Conservation (phyloP, 2,329 filamentous ascomycete genomes). For the Diplocarpon mali region DNA sequence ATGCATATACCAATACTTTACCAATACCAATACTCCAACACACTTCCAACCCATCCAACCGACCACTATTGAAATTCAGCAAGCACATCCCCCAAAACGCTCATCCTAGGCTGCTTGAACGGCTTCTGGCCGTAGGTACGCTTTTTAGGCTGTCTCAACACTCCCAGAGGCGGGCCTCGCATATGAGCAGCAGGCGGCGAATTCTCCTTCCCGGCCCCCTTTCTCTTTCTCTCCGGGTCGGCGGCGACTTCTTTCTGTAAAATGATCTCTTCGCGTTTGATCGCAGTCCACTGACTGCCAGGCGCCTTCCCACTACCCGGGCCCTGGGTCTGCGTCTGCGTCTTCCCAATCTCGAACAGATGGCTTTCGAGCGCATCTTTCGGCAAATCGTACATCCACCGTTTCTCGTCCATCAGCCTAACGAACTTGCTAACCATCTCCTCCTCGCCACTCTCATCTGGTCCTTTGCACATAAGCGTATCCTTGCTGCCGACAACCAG, state of each 20-base stretch:
- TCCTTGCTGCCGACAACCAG: constrained; percentile 73
- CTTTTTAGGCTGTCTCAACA: constrained; percentile 34
- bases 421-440: constrained; percentile 73
- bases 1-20: constrained; percentile 1
- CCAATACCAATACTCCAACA: not conserved
- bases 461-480: constrained; percentile 56
- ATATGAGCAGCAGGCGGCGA: not conserved
- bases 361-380: constrained; percentile 54
- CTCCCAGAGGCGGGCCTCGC: not conserved
- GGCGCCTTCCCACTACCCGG: constrained; percentile 9
- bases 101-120: constrained; percentile 29
- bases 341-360: constrained; percentile 44
- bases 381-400: constrained; percentile 73
- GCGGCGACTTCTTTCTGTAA: not conserved
- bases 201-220: constrained; percentile 8
- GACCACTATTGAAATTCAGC: constrained; percentile 33
- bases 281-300: not conserved
- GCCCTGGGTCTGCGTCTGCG: constrained; percentile 40
- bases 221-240: constrained; percentile 5
- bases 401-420: constrained; percentile 59
- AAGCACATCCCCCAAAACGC: constrained; percentile 56
- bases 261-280: constrained; percentile 1
- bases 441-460: constrained; percentile 48
- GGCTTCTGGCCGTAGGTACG: constrained; percentile 48
- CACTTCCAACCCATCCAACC: not conserved